Conservation (phyloP, 164 flowering plant species). For the Kalanchoe fedtschenkoi region DNA sequence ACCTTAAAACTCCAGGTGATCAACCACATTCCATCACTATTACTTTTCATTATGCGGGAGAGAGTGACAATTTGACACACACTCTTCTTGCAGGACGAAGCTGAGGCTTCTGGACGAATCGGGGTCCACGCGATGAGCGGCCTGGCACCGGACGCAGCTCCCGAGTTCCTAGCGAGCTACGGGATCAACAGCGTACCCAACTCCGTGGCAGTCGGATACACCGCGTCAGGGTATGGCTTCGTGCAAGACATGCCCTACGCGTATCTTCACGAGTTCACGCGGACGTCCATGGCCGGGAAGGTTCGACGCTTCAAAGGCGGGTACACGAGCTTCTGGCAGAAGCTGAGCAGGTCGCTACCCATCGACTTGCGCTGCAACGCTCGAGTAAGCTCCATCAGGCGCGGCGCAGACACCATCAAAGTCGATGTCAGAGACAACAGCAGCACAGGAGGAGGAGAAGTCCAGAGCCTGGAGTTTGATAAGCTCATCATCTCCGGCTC, state of each 20-base stretch:
- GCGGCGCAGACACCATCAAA: conserved; percentile 19
- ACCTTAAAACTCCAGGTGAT: conserved; percentile 67
- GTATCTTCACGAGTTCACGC: conserved; percentile 68
- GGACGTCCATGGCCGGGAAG: conserved; percentile 86
- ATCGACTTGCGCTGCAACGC: conserved; percentile 36
- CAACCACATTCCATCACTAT: too few species aligned
- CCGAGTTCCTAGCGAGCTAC: conserved; percentile 35
- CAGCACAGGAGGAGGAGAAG: conserved; percentile 25
- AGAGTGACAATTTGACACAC: too few species aligned
- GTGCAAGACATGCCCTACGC: conserved; percentile 86
- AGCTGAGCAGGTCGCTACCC: conserved; percentile 37
- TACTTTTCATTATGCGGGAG: too few species aligned
- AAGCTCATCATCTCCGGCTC: conserved; percentile 60
- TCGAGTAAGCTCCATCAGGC: conserved; percentile 43
- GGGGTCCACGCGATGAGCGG: conserved; percentile 64
- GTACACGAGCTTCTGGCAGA: conserved; percentile 54
- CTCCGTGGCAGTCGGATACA: conserved; percentile 70
- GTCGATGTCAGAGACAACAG: conserved; percentile 23
- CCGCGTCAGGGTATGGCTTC: conserved; percentile 81
- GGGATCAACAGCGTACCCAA: conserved; percentile 55
- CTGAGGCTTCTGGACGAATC: conserved; percentile 34
- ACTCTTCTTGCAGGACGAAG: conserved; percentile 53
- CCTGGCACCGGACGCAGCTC: conserved; percentile 47
- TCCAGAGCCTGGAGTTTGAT: conserved; percentile 39
- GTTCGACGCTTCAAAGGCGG: conserved; percentile 69